These are phyloP conservation scores for Ustilago sp. DNA, from an alignment of 1,284 basidiomycete species.

Conservation along the genomic window DNA sequence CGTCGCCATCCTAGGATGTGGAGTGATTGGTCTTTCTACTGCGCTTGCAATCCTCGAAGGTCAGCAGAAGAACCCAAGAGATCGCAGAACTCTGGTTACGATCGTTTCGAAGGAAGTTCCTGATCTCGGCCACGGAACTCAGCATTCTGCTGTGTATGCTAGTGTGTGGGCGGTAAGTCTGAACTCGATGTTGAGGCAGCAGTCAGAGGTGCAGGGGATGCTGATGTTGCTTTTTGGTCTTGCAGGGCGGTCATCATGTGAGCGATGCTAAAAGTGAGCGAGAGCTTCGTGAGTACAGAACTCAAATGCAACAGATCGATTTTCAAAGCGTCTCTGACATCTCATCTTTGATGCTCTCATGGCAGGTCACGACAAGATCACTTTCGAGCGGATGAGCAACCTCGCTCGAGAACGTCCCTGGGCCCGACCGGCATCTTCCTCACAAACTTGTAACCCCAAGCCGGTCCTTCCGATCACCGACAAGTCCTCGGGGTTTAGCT, in stretches of 20 bases:
- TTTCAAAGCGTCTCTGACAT: neutral
- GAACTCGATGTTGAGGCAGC: too few relatives aligned
- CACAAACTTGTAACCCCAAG: neutral
- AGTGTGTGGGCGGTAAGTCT: conserved; percentile 51
- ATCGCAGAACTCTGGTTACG: conserved; percentile 17
- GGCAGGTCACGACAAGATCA: conserved; percentile 40
- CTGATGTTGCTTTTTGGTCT: neutral
- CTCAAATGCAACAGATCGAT: neutral
- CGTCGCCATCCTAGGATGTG: conserved; percentile 43
- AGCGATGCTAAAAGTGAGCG: conserved; percentile 44
- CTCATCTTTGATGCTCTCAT: neutral
- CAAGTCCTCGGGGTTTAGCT: too few relatives aligned
- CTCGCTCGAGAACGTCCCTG: conserved; percentile 32
- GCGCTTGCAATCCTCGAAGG: conserved; percentile 47
- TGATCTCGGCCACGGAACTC: conserved; percentile 7
- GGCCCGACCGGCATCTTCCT: neutral
- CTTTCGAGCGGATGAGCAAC: conserved; percentile 40
- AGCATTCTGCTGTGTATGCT: conserved; percentile 41
- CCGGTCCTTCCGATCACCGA: neutral
- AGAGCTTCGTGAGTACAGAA: conserved; percentile 25
- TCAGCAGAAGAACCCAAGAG: neutral
- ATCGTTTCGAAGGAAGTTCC: conserved; percentile 47
- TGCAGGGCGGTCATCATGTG: conserved; percentile 49
- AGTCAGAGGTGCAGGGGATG: neutral
- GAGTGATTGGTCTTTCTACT: conserved; percentile 53